A percentile compares a stretch with the other conserved stretches of the same genome.
phyloP scores from a whole-genome alignment of 176 grass and related monocot species.

The Oryza glumipatula region DNA sequence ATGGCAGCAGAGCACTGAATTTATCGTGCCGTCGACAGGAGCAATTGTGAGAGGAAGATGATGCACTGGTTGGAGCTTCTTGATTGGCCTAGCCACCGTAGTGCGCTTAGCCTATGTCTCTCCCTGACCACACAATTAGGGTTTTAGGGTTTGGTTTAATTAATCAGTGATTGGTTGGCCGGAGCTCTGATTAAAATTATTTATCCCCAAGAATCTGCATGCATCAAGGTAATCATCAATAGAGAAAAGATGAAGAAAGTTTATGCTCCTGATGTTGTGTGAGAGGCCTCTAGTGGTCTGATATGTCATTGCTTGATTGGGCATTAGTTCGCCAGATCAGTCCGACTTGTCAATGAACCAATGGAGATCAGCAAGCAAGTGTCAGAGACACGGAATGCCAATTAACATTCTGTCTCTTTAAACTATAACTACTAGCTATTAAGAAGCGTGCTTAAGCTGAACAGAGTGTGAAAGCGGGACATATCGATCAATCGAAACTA shows the following conservation, averaged over 20 bases:
- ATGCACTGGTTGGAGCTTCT: slow-evolving; percentile 13
- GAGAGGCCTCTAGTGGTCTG: slow-evolving; percentile 15
- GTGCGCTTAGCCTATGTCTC: slow-evolving; percentile 27
- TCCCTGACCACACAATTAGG: not conserved
- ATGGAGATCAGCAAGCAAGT: not conserved
- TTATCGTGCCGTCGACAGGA: too few species aligned
- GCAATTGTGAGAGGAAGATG: too few species aligned
- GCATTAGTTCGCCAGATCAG: slow-evolving; percentile 7
- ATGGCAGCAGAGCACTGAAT: too few species aligned
- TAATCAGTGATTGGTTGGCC: not conserved
- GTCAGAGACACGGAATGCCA: too few species aligned
- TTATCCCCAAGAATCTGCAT: not conserved
- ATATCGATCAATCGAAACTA: too few species aligned
- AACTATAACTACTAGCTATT: too few species aligned
- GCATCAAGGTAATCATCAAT: not conserved
- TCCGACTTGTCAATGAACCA: slow-evolving; percentile 37
- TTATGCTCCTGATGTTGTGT: not conserved
- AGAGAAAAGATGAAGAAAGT: not conserved
- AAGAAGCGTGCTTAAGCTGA: too few species aligned
- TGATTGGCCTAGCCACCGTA: slow-evolving; percentile 25
- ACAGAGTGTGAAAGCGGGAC: too few species aligned
- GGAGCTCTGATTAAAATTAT: not conserved
- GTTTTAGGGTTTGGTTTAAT: not conserved
- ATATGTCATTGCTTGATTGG: slow-evolving; percentile 45
- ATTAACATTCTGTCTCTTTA: too few species aligned